These are phyloP conservation scores for Venturia pyrina DNA, from an alignment of 2,329 filamentous ascomycete species.

Conservation along the genomic window DNA sequence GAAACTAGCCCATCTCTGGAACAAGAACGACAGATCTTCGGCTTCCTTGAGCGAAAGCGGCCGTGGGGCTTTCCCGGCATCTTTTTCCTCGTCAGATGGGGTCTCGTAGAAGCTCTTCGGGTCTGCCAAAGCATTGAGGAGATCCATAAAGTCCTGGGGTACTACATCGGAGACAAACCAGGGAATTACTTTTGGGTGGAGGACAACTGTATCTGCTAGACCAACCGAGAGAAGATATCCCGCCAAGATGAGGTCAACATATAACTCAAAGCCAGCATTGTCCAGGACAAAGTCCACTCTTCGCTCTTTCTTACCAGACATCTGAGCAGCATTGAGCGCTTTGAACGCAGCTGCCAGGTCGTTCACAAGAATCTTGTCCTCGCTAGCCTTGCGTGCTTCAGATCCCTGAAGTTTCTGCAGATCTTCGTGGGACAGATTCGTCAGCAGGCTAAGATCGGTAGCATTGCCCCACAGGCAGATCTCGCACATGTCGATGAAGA, in stretches of 20 bases:
- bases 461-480: constrained; percentile 97
- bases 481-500: constrained; percentile 91
- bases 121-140: constrained; percentile 69
- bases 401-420: constrained; percentile 93
- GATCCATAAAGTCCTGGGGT: constrained; percentile 71
- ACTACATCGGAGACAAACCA: constrained; percentile 98
- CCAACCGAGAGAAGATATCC: constrained; percentile 79
- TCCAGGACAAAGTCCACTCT: constrained; percentile 91
- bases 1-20: constrained; percentile 67
- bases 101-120: constrained; percentile 72
- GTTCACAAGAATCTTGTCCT: constrained; percentile 88
- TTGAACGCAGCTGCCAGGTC: constrained; percentile 67
- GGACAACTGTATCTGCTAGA: constrained; percentile 74
- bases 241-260: constrained; percentile 84
- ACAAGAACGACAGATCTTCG: constrained; percentile 62
- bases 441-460: constrained; percentile 84
- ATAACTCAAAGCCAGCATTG: constrained; percentile 95
- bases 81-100: constrained; percentile 55
- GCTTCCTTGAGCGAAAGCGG: constrained; percentile 59
- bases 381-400: constrained; percentile 71
- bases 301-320: constrained; percentile 53
- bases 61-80: constrained; percentile 43
- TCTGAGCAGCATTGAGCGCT: constrained; percentile 54
- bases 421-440: constrained; percentile 84
- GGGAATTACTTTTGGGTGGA: constrained; percentile 90